Evolutionary conservation across 768 basidiomycete species (phyloP), one percentile per base, ranked within the genome.

Genomic region (Leccinum fibrillosum): DNA sequence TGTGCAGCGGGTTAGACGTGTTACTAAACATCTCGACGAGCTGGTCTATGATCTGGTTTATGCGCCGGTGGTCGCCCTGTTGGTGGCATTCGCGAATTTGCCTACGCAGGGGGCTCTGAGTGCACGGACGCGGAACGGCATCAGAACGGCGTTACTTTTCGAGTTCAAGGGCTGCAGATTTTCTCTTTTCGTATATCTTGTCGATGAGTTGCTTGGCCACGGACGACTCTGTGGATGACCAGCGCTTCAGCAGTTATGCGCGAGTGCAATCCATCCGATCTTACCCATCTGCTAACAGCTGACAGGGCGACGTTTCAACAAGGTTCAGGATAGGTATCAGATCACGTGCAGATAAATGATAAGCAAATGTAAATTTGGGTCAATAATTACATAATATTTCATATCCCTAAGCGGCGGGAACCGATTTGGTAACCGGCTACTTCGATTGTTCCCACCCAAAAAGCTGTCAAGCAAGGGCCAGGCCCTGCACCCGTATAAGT

Each of bases 171-270:
- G 96, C 96, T 7, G 95, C 94, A 8, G 91, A 86, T 76, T 98
- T 97, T 58, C 95, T 85, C 76, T 94, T 94, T 80, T 98, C 95
- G 72, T 98, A 97, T 73, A 94, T 89, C 75, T 93, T 93, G 84
- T 94, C 92, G 49, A 91, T 82, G 57, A 94, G 78, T 69, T 91
- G 92, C 71, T 88, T 89, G 45, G 89, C 78, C 51, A 92, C 83
- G 59, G 84, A 81, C 56, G 85, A 77, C 66, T 94, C 91, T 93
- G 55, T 4, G 15, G 39, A 19, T 39, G 17, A 4, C 64, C 21
- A 69, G 52, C 30, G 13, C 45, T 1, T 25, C 45, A 34, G 32
- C 5, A 34, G 51, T 11, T 2, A 3, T 13, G 30, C 17, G 2
- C 0, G 8, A 3, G 9, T 21, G n/a, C 7, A 13, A 26, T 4